phyloP scores from a whole-genome alignment of 148 eudicot species.

The Heliosperma pusillum region DNA sequence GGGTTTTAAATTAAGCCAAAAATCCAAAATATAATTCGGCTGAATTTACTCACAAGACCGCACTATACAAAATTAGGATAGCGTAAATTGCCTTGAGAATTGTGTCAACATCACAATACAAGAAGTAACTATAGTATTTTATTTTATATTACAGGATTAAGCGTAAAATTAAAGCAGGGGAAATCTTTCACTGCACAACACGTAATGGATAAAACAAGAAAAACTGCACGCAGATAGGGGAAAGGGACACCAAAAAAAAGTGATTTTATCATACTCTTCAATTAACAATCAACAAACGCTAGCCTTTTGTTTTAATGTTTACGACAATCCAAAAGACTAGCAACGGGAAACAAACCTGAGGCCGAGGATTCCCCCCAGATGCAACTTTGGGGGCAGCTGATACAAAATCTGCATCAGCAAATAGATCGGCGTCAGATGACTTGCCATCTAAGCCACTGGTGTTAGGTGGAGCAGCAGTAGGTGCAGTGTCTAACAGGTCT shows the following conservation, averaged over 20 bases:
- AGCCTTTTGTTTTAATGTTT: constrained; percentile 2
- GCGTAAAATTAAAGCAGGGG: background rate
- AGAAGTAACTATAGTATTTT: no score
- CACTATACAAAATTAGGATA: background rate
- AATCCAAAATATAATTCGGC: no score
- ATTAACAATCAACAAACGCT: constrained; percentile 2
- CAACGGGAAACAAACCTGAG: constrained; percentile 44
- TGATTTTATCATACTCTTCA: background rate
- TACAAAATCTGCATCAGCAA: constrained; percentile 94
- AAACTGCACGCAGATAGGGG: background rate
- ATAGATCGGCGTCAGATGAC: constrained; percentile 72
- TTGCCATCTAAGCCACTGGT: constrained; percentile 35
- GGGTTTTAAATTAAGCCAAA: no score
- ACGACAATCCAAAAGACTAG: background rate
- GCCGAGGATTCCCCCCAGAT: constrained; percentile 38
- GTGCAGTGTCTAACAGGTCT: constrained; percentile 67
- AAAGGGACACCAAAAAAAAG: background rate
- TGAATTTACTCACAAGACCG: background rate
- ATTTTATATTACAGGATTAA: no score
- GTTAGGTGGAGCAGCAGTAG: constrained; percentile 47
- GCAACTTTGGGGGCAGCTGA: constrained; percentile 62
- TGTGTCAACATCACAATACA: background rate
- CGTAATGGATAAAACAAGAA: background rate
- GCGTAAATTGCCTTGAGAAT: background rate
- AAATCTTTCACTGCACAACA: background rate